These are phyloP conservation scores for Marasmius sp. DNA, from an alignment of 1,284 basidiomycete species.

Conservation along the genomic window DNA sequence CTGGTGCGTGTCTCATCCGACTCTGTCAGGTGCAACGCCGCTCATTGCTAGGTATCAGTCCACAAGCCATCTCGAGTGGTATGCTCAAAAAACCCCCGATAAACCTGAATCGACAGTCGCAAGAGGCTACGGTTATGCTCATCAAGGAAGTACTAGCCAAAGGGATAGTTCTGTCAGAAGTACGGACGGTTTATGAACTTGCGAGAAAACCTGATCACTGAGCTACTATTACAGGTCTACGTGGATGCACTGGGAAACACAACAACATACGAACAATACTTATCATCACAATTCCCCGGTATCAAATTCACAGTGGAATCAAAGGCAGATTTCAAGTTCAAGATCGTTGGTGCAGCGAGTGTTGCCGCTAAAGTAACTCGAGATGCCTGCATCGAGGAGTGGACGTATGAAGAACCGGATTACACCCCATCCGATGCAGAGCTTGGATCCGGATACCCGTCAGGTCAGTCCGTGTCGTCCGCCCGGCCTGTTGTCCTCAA, in stretches of 20 bases:
- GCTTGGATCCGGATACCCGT: constrained; percentile 86
- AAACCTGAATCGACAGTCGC: constrained; percentile 92
- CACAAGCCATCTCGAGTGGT: constrained; percentile 87
- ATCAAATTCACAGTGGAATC: constrained; percentile 87
- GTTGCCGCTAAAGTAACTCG: constrained; percentile 97
- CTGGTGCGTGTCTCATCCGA: constrained; percentile 41
- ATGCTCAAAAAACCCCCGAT: constrained; percentile 86
- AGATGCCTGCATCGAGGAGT: constrained; percentile 87
- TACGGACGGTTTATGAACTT: constrained; percentile 22
- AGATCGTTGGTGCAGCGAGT: constrained; percentile 95
- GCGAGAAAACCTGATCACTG: background rate
- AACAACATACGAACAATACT: constrained; percentile 79
- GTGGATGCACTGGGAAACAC: constrained; percentile 95
- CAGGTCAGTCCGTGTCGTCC: constrained; percentile 46
- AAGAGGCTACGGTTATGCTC: constrained; percentile 88
- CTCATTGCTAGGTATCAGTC: constrained; percentile 48
- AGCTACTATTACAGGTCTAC: constrained; percentile 64
- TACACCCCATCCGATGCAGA: constrained; percentile 26
- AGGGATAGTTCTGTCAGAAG: constrained; percentile 85
- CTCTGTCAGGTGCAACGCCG: background rate
- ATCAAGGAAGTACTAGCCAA: constrained; percentile 82
- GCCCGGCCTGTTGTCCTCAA: constrained; percentile 7
- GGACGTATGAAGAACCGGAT: constrained; percentile 71
- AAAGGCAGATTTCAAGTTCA: constrained; percentile 95
- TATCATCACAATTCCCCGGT: constrained; percentile 78